Percentiles rank a stretch among this genome's conserved stretches.
Evolutionary conservation across 495 filamentous ascomycete genomes (phyloP).

Genomic region (Hypoxylon perforatum): DNA sequence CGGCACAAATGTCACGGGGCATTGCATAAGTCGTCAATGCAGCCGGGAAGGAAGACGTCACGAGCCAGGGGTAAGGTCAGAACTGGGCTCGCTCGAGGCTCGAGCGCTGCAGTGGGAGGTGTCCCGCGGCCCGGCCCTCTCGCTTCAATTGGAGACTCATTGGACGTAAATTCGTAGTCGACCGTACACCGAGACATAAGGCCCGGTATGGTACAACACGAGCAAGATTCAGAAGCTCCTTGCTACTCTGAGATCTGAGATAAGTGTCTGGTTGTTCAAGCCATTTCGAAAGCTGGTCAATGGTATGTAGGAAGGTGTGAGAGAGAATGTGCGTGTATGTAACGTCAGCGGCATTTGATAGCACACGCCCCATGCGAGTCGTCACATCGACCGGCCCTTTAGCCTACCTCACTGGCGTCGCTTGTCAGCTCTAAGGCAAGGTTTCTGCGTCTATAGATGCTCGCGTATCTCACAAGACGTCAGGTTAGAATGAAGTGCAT

Average conservation of each 20-base stretch:
- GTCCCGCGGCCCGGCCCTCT: slow-evolving; percentile 29
- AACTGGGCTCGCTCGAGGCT: slow-evolving; percentile 4
- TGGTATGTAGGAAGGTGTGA: not conserved
- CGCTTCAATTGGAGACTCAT: slow-evolving; percentile 43
- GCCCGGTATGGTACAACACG: slow-evolving; percentile 22
- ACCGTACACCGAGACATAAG: slow-evolving; percentile 41
- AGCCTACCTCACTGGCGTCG: not conserved
- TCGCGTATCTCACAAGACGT: no score
- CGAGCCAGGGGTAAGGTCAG: slow-evolving; percentile 6
- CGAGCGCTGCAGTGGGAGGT: slow-evolving; percentile 18
- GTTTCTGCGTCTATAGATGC: not conserved
- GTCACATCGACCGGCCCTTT: not conserved
- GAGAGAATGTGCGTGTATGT: no score
- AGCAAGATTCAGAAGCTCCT: slow-evolving; percentile 4
- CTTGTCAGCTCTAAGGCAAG: not conserved
- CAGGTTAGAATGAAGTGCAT: no score
- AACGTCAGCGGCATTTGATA: not conserved
- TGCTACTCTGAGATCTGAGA: no score
- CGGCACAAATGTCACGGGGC: slow-evolving; percentile 19
- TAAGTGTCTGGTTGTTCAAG: slow-evolving; percentile 1
- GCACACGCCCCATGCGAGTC: not conserved
- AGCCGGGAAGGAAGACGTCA: not conserved
- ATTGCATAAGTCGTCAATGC: slow-evolving; percentile 23
- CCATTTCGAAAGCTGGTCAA: not conserved
- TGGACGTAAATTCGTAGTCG: slow-evolving; percentile 40